These are phyloP conservation scores for Moesziomyces aphidis DNA, from an alignment of 1,284 basidiomycete genomes.

Conservation along the genomic window DNA sequence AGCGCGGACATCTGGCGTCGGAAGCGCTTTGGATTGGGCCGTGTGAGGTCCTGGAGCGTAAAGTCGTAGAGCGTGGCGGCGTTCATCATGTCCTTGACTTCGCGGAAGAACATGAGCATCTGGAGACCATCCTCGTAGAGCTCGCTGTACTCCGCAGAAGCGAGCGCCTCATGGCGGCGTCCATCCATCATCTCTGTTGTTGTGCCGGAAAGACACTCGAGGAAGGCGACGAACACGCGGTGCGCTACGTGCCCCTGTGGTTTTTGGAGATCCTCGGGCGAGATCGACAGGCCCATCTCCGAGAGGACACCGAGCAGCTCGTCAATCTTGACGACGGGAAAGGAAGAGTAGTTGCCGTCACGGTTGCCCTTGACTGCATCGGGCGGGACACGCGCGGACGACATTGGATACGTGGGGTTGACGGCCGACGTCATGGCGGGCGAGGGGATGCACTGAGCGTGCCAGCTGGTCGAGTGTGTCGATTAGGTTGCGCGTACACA, in stretches of 20 bases:
- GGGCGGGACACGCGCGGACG: slow-evolving; percentile 38
- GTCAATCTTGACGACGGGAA: slow-evolving; percentile 57
- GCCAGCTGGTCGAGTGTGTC: background rate
- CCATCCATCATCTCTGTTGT: slow-evolving; percentile 58
- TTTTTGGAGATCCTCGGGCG: slow-evolving; percentile 56
- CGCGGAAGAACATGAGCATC: slow-evolving; percentile 61
- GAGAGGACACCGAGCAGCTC: slow-evolving; percentile 58
- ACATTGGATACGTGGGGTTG: slow-evolving; percentile 37
- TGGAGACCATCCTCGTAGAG: slow-evolving; percentile 59
- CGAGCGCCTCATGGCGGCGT: slow-evolving; percentile 40
- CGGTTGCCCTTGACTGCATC: slow-evolving; percentile 40
- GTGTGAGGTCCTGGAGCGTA: slow-evolving; percentile 61
- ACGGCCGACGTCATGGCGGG: slow-evolving; percentile 34
- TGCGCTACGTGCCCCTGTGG: slow-evolving; percentile 54
- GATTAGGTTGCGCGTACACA: background rate
- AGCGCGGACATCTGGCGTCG: slow-evolving; percentile 64
- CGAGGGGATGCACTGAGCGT: background rate
- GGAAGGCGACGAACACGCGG: slow-evolving; percentile 57
- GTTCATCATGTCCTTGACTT: slow-evolving; percentile 64
- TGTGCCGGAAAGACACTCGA: slow-evolving; percentile 57
- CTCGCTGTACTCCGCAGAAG: slow-evolving; percentile 49
- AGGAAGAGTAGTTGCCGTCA: slow-evolving; percentile 61
- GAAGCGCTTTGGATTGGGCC: slow-evolving; percentile 63
- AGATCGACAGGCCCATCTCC: slow-evolving; percentile 55
- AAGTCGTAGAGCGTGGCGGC: slow-evolving; percentile 63